Percentiles rank a stretch among this genome's conserved stretches.
Evolutionary conservation across 164 flowering plant species (phyloP).

Genomic region (Vitis rupestris): DNA sequence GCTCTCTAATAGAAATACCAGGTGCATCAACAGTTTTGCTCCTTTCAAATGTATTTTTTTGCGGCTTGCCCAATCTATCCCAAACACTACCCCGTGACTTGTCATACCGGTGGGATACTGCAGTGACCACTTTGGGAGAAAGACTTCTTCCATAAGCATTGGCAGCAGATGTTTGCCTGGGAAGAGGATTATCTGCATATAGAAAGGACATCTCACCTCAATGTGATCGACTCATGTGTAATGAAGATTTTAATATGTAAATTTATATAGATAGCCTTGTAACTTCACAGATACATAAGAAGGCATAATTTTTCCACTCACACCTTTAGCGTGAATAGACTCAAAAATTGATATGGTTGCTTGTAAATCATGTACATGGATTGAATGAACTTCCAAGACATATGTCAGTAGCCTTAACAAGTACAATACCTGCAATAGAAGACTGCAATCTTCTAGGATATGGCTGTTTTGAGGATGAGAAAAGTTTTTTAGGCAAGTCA

Average conservation of each 20-base stretch:
- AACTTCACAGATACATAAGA: too few species aligned
- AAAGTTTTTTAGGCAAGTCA: slow-evolving; percentile 10
- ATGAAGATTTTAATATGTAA: background rate
- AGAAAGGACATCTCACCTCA: background rate
- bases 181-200: slow-evolving; percentile 4
- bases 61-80: slow-evolving; percentile 48
- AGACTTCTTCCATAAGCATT: slow-evolving; percentile 8
- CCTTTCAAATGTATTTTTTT: slow-evolving; percentile 7
- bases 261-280: background rate
- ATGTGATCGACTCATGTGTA: background rate
- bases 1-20: background rate
- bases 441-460: slow-evolving; percentile 13
- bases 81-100: slow-evolving; percentile 38
- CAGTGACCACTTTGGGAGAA: slow-evolving; percentile 11
- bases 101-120: slow-evolving; percentile 9
- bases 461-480: slow-evolving; percentile 16
- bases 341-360: too few species aligned
- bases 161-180: background rate
- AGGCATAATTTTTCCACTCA: background rate
- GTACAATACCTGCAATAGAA: slow-evolving; percentile 14
- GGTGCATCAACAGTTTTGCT: background rate
- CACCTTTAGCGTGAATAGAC: background rate
- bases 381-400: background rate
- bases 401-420: background rate
- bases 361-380: too few species aligned